Percentiles rank a stretch among this genome's conserved stretches.
Evolutionary conservation across 1,139 yeast genomes (phyloP).

Genomic region (Pichia sp.): DNA sequence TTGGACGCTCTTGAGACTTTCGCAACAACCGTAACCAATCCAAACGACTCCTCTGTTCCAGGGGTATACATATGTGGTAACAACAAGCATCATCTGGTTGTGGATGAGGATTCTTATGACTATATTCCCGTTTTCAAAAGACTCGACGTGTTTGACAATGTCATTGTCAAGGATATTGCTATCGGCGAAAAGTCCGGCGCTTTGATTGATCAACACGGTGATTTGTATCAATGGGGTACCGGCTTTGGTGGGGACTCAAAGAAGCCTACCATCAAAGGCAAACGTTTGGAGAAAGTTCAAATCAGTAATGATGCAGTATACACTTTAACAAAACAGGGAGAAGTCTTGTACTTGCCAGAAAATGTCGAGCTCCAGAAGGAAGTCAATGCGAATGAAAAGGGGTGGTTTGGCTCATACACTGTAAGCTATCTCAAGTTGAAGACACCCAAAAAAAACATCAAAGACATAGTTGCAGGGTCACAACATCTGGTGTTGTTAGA

Average conservation of each 20-base stretch:
- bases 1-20: constrained; percentile 19
- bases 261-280: constrained; percentile 41
- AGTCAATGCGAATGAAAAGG: constrained; percentile 15
- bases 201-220: constrained; percentile 67
- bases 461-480: constrained; percentile 51
- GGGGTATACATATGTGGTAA: constrained; percentile 55
- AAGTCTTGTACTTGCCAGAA: constrained; percentile 50
- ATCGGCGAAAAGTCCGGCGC: constrained; percentile 51
- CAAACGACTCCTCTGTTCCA: constrained; percentile 38
- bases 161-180: constrained; percentile 54
- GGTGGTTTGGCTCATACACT: constrained; percentile 21
- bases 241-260: constrained; percentile 31
- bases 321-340: constrained; percentile 51
- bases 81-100: constrained; percentile 41
- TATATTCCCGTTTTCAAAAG: constrained; percentile 49
- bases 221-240: constrained; percentile 64
- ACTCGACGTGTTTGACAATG: constrained; percentile 59
- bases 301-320: constrained; percentile 57
- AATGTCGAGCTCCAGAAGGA: constrained; percentile 21
- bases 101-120: constrained; percentile 32
- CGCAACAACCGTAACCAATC: constrained; percentile 26
- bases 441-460: constrained; percentile 34
- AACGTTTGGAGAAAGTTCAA: constrained; percentile 41
- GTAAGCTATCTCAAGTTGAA: constrained; percentile 21
- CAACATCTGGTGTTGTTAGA: constrained; percentile 64